A percentile compares a stretch with the other conserved stretches of the same genome.
Conservation (phyloP, 2,329 filamentous ascomycete species). For the Fusarium nelsonii region DNA sequence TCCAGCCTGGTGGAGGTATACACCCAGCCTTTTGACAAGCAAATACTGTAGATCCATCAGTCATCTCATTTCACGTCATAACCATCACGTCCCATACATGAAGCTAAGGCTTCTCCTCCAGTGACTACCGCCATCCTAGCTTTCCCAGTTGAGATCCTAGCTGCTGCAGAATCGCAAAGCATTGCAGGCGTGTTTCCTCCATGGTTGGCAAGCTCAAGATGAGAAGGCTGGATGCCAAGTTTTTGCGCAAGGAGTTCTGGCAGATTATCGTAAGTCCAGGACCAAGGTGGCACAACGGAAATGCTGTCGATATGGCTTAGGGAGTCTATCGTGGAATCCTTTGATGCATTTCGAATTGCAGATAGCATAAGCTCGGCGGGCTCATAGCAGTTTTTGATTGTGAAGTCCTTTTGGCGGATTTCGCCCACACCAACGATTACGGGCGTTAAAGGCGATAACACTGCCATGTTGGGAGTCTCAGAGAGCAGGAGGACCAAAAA, state of each 20-base stretch:
- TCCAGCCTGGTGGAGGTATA: slow-evolving; percentile 70
- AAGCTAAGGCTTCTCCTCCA: slow-evolving; percentile 75
- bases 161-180: slow-evolving; percentile 72
- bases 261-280: slow-evolving; percentile 73
- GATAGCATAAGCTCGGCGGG: slow-evolving; percentile 69
- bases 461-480: not conserved
- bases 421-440: slow-evolving; percentile 74
- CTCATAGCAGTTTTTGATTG: slow-evolving; percentile 63
- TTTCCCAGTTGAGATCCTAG: slow-evolving; percentile 65
- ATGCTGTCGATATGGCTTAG: slow-evolving; percentile 64
- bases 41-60: slow-evolving; percentile 37
- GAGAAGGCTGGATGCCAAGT: slow-evolving; percentile 61
- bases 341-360: slow-evolving; percentile 64
- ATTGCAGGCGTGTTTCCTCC: slow-evolving; percentile 73
- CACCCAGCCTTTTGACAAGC: slow-evolving; percentile 52
- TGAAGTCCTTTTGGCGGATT: slow-evolving; percentile 67
- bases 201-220: slow-evolving; percentile 67
- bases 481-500: too few relatives aligned
- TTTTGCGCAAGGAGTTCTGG: slow-evolving; percentile 64
- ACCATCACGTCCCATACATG: slow-evolving; percentile 52
- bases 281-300: slow-evolving; percentile 72
- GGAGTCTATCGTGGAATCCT: slow-evolving; percentile 55
- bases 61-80: fast-evolving
- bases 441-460: slow-evolving; percentile 50
- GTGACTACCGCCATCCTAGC: slow-evolving; percentile 69